Conservation (phyloP, 768 basidiomycete genomes). For the Xerocomellus intermedius region DNA sequence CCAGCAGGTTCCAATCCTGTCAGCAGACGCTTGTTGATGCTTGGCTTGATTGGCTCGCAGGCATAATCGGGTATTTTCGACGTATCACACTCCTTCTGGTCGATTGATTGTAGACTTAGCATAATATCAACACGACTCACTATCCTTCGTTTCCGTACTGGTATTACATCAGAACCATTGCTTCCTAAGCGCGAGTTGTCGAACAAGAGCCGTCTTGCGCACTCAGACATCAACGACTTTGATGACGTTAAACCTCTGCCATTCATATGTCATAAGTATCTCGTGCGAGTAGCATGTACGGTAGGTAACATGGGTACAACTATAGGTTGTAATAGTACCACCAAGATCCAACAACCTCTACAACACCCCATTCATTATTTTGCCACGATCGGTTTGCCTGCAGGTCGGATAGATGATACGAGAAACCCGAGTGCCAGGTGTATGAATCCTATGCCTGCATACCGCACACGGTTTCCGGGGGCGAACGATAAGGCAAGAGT, state of each 20-base stretch:
- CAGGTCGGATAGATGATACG: not conserved
- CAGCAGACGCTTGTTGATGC: conserved; percentile 50
- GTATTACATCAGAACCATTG: not conserved
- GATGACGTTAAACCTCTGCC: no score
- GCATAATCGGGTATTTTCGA: conserved; percentile 9
- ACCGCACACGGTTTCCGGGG: not conserved
- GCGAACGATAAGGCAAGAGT: no score
- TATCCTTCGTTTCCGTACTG: not conserved
- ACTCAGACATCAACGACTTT: not conserved
- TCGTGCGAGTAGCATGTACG: not conserved
- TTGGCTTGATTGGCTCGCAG: conserved; percentile 38
- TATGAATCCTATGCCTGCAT: not conserved
- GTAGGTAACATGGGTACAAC: not conserved
- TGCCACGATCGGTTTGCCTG: not conserved
- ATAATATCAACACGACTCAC: conserved; percentile 10
- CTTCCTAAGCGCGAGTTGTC: not conserved
- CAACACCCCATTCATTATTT: not conserved
- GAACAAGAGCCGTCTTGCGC: no score
- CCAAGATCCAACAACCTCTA: not conserved
- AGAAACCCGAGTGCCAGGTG: not conserved
- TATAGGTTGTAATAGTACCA: not conserved
- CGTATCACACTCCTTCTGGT: conserved; percentile 1
- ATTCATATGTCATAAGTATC: not conserved
- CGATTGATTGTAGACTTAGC: conserved; percentile 10
- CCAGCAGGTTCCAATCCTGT: conserved; percentile 38